Conservation (phyloP, 1,139 yeast species). For the Blastobotrys illinoisensis region DNA sequence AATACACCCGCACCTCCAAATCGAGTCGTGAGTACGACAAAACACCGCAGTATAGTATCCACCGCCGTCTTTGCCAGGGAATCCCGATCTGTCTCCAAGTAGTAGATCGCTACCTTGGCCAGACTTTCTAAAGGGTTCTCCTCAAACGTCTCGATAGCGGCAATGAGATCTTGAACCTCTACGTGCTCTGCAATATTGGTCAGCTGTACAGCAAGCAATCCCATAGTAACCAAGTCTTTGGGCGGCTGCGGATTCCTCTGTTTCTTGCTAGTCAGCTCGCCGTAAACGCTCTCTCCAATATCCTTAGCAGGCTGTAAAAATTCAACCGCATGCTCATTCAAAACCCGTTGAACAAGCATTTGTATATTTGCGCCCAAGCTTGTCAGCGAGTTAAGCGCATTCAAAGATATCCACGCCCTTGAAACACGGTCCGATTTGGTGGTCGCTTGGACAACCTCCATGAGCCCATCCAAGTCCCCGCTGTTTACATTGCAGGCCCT, state of each 20-base stretch:
- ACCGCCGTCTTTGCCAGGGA: neutral
- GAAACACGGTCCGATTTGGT: conserved; percentile 3
- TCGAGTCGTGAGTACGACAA: conserved; percentile 8
- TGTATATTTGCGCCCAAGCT: conserved; percentile 6
- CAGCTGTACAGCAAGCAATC: conserved; percentile 1
- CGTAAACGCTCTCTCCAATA: neutral
- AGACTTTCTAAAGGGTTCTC: conserved; percentile 1
- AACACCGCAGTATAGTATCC: conserved; percentile 3
- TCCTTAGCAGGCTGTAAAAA: neutral
- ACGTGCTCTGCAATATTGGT: conserved; percentile 4
- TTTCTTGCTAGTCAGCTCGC: neutral
- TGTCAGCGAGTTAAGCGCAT: conserved; percentile 4
- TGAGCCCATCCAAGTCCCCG: conserved; percentile 10
- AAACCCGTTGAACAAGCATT: conserved; percentile 1
- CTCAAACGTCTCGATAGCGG: neutral
- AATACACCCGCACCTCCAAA: conserved; percentile 5
- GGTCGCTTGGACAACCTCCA: conserved; percentile 6
- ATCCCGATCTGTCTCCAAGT: neutral
- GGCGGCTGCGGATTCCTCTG: neutral
- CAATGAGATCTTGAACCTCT: neutral
- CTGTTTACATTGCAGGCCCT: conserved; percentile 4
- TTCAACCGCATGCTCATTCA: neutral
- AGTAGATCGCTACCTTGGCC: neutral
- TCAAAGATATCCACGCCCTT: conserved; percentile 8
- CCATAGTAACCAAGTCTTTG: conserved; percentile 1